A percentile compares a stretch with the other conserved stretches of the same genome.
Evolutionary conservation across 768 basidiomycete species (phyloP).

Genomic region (Leccinum incarnatum): DNA sequence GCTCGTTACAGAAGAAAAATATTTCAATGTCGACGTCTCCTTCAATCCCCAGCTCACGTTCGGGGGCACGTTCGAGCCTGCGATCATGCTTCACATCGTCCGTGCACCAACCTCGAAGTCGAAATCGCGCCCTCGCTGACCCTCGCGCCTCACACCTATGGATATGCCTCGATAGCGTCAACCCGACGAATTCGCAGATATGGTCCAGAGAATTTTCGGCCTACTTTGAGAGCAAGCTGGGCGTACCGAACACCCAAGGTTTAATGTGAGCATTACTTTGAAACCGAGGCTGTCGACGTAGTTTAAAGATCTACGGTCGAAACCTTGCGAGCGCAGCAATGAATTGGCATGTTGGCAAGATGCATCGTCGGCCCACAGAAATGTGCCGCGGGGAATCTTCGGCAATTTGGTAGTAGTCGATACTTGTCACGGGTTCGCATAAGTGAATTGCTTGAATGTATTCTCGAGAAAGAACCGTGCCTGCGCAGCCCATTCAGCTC

Average conservation of each 20-base stretch:
- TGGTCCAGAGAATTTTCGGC: slow-evolving; percentile 56
- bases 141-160: slow-evolving; percentile 21
- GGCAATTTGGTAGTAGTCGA: not conserved
- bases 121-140: not conserved
- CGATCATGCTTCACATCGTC: slow-evolving; percentile 58
- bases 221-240: slow-evolving; percentile 55
- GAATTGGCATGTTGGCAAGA: not conserved
- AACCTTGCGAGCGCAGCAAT: slow-evolving; percentile 8
- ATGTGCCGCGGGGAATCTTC: not conserved
- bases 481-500: no score
- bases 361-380: not conserved
- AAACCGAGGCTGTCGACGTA: not conserved
- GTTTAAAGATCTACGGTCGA: not conserved
- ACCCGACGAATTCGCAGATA: slow-evolving; percentile 41
- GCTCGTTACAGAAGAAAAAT: slow-evolving; percentile 24
- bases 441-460: not conserved
- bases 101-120: slow-evolving; percentile 22
- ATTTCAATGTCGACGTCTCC: not conserved
- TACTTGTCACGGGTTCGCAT: not conserved
- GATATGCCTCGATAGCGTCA: slow-evolving; percentile 59
- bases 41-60: not conserved
- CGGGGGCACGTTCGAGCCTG: slow-evolving; percentile 60
- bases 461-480: not conserved
- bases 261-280: slow-evolving; percentile 48
- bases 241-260: slow-evolving; percentile 49